Base-by-base conservation (phyloP, 208 protist species). In the Acanthamoeba sp. region DNA sequence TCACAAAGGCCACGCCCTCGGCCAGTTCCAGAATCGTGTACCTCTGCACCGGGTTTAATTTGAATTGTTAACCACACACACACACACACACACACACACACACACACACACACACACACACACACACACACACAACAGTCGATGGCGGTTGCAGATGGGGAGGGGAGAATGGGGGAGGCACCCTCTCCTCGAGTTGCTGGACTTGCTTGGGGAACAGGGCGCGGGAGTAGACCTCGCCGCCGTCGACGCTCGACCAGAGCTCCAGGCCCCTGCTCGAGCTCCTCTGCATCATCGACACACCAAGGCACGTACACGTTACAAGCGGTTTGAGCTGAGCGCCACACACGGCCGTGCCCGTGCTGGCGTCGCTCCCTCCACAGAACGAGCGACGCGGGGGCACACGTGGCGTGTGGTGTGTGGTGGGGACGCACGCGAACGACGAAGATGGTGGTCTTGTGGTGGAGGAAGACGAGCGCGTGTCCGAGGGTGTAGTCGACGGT, bases 171-270 rank as follows among this genome's bases (percentile, higher is more conserved):
- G 27, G 32, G 22, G 50, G 50, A 55, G 50, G 24, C 50, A 2
- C 12, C 20, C 66, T 52, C 48, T 69, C 34, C 52, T 91, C 84
- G 84, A 24, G 18, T 16, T 42, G 10, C 32, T 1, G 18, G 29
- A 16, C 45, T 9, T 5, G 12, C 18, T 91, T 91, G 52, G 84
- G 84, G 84, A 91, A 91, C 10, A 69, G 52, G 50, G 57, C 40
- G 57, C 57, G 55, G 29, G 57, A 69, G 84, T 64, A 91, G 2
- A 45, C 36, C 18, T 91, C 50, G n/a, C 50, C 84, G 0, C 57
- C 84, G 40, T 91, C 84, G 6, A 91, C 55, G 57, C 84, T 91
- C 40, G 55, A 71, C 55, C 55, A 62, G 14, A 91, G 52, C 48
- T 69, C 57, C 22, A 91, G 29, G 4, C 84, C 84, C 29, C 22